These are phyloP conservation scores for Thuja plicata DNA, from an alignment of 83 land plant species.

Conservation along the genomic window DNA sequence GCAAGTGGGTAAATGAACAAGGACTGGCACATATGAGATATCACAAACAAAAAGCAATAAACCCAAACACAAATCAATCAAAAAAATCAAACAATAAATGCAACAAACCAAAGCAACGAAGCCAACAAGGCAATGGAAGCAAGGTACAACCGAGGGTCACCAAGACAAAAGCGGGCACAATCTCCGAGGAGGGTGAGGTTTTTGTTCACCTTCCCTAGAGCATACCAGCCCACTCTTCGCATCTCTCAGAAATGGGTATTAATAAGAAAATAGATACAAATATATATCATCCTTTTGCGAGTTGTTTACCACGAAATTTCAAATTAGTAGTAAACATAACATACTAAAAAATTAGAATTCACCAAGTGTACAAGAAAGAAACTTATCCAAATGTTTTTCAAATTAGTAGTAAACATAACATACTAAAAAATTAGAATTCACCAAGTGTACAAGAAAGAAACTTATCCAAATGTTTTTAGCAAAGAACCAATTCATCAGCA, in stretches of 20 bases:
- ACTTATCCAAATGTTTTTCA: not conserved
- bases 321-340: not conserved
- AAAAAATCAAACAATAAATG: no score
- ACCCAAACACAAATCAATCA: no score
- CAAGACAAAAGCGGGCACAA: no score
- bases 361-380: not conserved
- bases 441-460: not conserved
- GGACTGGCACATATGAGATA: no score
- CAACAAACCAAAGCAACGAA: no score
- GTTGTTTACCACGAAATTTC: not conserved
- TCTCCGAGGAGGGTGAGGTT: no score
- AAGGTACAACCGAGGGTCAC: no score
- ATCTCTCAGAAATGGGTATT: not conserved
- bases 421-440: not conserved
- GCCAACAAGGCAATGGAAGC: no score
- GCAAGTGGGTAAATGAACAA: no score
- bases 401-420: not conserved
- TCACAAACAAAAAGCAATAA: no score
- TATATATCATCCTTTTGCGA: not conserved
- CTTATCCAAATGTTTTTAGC: not conserved
- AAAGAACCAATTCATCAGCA: not conserved
- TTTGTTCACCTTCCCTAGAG: no score
- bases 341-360: not conserved
- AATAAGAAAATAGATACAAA: not conserved
- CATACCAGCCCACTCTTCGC: no score